Percentiles rank a stretch among this genome's conserved stretches.
Evolutionary conservation across 2,329 filamentous ascomycete genomes (phyloP).

Genomic region (Leptographium flavum): DNA sequence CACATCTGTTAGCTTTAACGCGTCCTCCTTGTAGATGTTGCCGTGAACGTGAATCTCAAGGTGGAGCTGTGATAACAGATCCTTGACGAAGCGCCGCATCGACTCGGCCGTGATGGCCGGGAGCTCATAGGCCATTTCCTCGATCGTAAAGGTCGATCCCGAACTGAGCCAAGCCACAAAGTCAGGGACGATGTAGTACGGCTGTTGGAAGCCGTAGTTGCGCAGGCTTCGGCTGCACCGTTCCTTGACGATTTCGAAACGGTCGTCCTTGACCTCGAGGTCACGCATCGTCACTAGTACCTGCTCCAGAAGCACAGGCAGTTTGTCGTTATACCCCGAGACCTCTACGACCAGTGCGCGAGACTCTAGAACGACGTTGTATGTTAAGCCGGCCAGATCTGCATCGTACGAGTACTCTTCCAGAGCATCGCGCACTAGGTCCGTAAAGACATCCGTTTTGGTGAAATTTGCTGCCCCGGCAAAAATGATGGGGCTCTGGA

Average conservation of each 20-base stretch:
- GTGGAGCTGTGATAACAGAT: conserved; percentile 69
- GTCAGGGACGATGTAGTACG: conserved; percentile 76
- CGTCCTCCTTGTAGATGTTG: conserved; percentile 90
- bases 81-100: conserved; percentile 62
- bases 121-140: conserved; percentile 67
- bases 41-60: conserved; percentile 83
- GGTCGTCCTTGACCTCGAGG: conserved; percentile 68
- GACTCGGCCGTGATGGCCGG: conserved; percentile 59
- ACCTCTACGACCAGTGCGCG: conserved; percentile 67
- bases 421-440: conserved; percentile 75
- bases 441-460: conserved; percentile 67
- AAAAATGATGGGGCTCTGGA: conserved; percentile 66
- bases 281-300: conserved; percentile 74
- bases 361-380: conserved; percentile 58
- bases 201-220: conserved; percentile 79
- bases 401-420: conserved; percentile 94
- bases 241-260: conserved; percentile 87
- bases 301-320: conserved; percentile 79
- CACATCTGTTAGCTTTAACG: conserved; percentile 68
- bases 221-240: conserved; percentile 60
- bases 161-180: conserved; percentile 69
- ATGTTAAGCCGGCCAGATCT: conserved; percentile 78
- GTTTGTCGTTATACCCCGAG: conserved; percentile 91
- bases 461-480: conserved; percentile 66
- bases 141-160: conserved; percentile 64